Evolutionary conservation across 495 filamentous ascomycete genomes (phyloP).

Genomic region (Tuber magnatum): DNA sequence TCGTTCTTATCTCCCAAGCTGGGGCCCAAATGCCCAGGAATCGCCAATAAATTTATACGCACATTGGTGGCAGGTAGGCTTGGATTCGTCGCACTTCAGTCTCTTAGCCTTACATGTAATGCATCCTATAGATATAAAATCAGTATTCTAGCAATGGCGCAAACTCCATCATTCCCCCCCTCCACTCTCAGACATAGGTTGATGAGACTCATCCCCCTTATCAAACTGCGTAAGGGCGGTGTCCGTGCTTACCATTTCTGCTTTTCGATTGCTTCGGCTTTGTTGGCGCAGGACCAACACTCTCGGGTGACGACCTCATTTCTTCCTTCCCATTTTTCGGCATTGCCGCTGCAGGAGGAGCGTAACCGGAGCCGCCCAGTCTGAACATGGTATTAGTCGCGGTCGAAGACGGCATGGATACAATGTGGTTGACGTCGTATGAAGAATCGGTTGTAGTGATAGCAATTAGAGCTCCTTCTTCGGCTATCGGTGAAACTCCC

Average conservation of each 20-base stretch:
- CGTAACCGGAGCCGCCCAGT: slow-evolving; percentile 16
- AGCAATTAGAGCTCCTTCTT: background rate
- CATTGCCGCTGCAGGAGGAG: slow-evolving; percentile 16
- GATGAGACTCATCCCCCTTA: background rate
- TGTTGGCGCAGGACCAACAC: slow-evolving; percentile 35
- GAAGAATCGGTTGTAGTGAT: background rate
- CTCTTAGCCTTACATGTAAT: slow-evolving; percentile 75
- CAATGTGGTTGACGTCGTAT: background rate
- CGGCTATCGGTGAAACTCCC: background rate
- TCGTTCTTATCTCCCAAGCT: background rate
- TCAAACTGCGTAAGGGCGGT: slow-evolving; percentile 9
- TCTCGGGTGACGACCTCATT: slow-evolving; percentile 35
- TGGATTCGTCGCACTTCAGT: slow-evolving; percentile 74
- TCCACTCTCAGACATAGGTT: background rate
- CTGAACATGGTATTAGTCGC: slow-evolving; percentile 11
- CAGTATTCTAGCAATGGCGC: background rate
- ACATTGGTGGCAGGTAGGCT: slow-evolving; percentile 69
- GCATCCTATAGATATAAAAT: slow-evolving; percentile 52
- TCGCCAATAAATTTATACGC: slow-evolving; percentile 9
- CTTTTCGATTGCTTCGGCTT: slow-evolving; percentile 79
- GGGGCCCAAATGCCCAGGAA: slow-evolving; percentile 1
- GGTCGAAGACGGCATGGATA: slow-evolving; percentile 22
- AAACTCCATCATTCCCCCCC: background rate
- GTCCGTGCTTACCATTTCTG: slow-evolving; percentile 61
- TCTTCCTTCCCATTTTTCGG: slow-evolving; percentile 14